Evolutionary conservation across 176 grass and related monocot genomes (phyloP), one percentile per base, ranked within the genome.

Genomic region (Rhipidocladum racemiflorum): DNA sequence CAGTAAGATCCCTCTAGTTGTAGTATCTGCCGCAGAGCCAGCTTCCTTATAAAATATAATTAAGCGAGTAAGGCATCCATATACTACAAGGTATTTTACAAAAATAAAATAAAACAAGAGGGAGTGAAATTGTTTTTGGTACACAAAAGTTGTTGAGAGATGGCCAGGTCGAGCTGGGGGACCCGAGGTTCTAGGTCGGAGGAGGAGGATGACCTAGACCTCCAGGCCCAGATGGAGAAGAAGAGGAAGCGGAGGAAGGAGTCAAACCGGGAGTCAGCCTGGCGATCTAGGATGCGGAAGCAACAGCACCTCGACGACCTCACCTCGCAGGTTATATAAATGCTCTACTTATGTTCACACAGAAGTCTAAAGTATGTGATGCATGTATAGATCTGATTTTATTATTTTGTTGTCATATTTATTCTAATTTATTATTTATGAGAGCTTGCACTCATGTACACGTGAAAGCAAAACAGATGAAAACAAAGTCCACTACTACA

Each of bases 251-350:
- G 86, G 54, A 81, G 95, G 77, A 95, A 91, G 88, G 85, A 90
- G 43, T 98, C 95, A 3, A 98, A 98, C 85, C 79, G 95, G n/a
- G 95, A 95, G 61, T 98, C 95, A 0, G 95, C 95, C 9, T 75
- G 88, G 23, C 82, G 95, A 50, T 93, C 92, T 5, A 83, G 95
- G 78, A 48, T 90, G 87, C 76, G 90, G 43, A 98, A 98, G 80
- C 90, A 94, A 17, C 77, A 89, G 44, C 90, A 91, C 56, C 75
- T 95, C 40, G 92, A 93, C 32, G 90, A 93, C 29, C 92, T 98
- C 61, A 88, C 60, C 36, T 57, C 85, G 0, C 90, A 93, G 79
- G 84, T 82, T 20, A 35, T 82, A 56, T 34, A 18, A 34, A 34
- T 34, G 63, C 61, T 44, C 27, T 65, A 20, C 8, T 70, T 82